These are phyloP conservation scores for Candida oleophila DNA, from an alignment of 805 yeast genomes.

Conservation along the genomic window DNA sequence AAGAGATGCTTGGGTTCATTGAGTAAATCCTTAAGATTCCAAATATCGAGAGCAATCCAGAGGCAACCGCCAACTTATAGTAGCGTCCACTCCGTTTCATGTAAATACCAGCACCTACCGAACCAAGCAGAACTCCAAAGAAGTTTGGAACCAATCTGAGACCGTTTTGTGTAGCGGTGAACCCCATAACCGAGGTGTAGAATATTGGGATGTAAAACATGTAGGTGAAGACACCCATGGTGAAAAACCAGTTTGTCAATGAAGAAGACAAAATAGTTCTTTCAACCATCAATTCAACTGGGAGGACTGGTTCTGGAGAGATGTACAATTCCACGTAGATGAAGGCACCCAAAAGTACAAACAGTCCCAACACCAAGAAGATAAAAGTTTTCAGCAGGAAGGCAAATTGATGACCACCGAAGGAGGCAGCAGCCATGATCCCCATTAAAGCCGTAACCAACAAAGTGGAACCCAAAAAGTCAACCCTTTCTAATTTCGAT, in stretches of 20 bases:
- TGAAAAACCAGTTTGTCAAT: conserved; percentile 65
- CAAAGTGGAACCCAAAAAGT: conserved; percentile 61
- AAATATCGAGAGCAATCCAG: conserved; percentile 42
- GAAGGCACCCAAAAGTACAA: conserved; percentile 40
- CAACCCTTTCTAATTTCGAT: conserved; percentile 57
- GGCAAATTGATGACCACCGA: conserved; percentile 57
- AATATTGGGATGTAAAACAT: conserved; percentile 72
- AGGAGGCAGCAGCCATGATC: conserved; percentile 64
- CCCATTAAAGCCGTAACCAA: conserved; percentile 57
- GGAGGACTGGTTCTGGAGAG: conserved; percentile 67
- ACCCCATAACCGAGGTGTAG: conserved; percentile 52
- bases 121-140: conserved; percentile 65
- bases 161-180: conserved; percentile 58
- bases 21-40: conserved; percentile 44
- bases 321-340: conserved; percentile 48
- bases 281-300: conserved; percentile 54
- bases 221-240: conserved; percentile 64
- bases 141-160: conserved; percentile 63
- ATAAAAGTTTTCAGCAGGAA: conserved; percentile 45
- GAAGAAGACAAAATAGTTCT: conserved; percentile 66
- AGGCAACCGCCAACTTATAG: conserved; percentile 42
- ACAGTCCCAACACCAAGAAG: conserved; percentile 30
- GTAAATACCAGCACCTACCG: conserved; percentile 63
- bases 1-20: conserved; percentile 18
- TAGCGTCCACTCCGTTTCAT: conserved; percentile 71